These are phyloP conservation scores for Taphrina sp. DNA, from an alignment of 1,139 yeast species.

Conservation along the genomic window DNA sequence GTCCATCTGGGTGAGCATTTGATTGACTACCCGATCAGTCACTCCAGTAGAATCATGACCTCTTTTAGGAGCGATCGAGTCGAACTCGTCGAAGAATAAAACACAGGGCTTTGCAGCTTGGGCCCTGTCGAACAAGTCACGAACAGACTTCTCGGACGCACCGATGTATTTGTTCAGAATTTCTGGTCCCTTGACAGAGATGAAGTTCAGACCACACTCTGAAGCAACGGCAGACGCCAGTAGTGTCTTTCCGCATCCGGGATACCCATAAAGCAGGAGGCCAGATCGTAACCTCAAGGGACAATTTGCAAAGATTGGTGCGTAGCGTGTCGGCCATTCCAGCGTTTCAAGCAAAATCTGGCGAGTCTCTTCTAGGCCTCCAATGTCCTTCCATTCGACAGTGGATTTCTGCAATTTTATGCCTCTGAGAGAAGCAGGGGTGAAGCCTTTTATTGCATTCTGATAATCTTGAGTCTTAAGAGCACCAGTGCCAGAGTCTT, in stretches of 20 bases:
- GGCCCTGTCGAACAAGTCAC: constrained; percentile 91
- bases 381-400: constrained; percentile 81
- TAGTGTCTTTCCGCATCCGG: constrained; percentile 96
- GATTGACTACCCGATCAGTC: constrained; percentile 95
- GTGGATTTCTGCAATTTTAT: constrained; percentile 78
- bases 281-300: constrained; percentile 89
- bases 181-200: constrained; percentile 94
- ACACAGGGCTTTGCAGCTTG: constrained; percentile 93
- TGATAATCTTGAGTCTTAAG: constrained; percentile 48
- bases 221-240: constrained; percentile 92
- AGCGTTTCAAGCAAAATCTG: constrained; percentile 74
- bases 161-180: constrained; percentile 94
- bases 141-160: constrained; percentile 90
- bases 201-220: constrained; percentile 90
- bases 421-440: constrained; percentile 81
- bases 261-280: constrained; percentile 85
- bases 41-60: constrained; percentile 99
- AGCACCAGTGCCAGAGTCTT: background rate
- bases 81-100: constrained; percentile 92
- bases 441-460: constrained; percentile 62
- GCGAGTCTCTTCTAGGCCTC: constrained; percentile 73
- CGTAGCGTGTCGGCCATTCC: constrained; percentile 96
- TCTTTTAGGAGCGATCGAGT: constrained; percentile 93
- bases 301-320: constrained; percentile 85
- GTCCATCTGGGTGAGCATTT: constrained; percentile 96